Conservation (phyloP, 2,329 filamentous ascomycete species). For the Mariannaea elegans region DNA sequence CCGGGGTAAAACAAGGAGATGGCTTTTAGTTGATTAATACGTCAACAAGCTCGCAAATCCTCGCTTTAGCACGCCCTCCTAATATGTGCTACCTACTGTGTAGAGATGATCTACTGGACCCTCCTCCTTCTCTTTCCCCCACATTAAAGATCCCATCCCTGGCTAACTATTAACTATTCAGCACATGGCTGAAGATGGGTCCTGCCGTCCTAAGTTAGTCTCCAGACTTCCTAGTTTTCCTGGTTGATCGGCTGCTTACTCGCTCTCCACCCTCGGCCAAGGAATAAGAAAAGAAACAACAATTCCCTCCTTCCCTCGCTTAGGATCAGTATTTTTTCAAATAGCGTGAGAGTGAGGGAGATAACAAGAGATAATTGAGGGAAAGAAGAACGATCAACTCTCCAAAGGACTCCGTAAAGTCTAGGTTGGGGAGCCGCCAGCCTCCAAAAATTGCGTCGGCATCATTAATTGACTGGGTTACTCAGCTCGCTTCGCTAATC, state of each 20-base stretch:
- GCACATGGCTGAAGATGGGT: constrained; percentile 1
- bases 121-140: neutral
- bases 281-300: constrained; percentile 4
- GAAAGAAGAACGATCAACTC: neutral
- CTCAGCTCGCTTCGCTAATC: constrained; percentile 6
- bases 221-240: neutral
- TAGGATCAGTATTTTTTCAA: too few species aligned
- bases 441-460: constrained; percentile 6
- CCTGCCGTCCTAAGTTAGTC: neutral
- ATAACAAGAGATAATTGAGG: neutral
- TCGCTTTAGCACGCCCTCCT: too few species aligned
- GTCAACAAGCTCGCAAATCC: too few species aligned
- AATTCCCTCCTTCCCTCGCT: neutral
- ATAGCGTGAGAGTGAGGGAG: too few species aligned
- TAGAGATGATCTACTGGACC: constrained; percentile 1
- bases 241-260: neutral
- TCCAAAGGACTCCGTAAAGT: too few species aligned
- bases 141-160: constrained; percentile 7
- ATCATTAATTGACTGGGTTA: neutral
- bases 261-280: constrained; percentile 8
- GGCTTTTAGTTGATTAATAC: neutral
- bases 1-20: neutral
- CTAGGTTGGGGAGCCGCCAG: too few species aligned
- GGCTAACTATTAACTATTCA: neutral
- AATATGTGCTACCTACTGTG: too few species aligned